Evolutionary conservation across 768 basidiomycete genomes (phyloP).

Genomic region (Baorangia bicolor): DNA sequence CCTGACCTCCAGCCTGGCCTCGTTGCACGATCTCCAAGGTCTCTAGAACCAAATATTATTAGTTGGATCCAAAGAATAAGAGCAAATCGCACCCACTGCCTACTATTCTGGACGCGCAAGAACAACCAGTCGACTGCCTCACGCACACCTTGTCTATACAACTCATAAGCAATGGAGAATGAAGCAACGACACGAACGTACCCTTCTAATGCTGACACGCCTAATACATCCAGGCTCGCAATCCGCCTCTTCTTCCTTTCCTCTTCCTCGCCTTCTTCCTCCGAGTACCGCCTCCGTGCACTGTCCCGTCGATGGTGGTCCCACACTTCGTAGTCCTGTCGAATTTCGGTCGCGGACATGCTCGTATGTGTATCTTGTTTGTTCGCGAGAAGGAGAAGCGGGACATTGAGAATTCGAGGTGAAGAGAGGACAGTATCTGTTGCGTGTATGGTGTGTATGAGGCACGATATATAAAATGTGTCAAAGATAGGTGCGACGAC

Average conservation of each 20-base stretch:
- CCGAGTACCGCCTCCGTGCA: slow-evolving; percentile 53
- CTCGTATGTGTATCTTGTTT: slow-evolving; percentile 87
- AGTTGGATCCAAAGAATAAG: not conserved
- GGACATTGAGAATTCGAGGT: slow-evolving; percentile 87
- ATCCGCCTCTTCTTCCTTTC: slow-evolving; percentile 51
- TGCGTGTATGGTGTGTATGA: not conserved
- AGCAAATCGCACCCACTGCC: slow-evolving; percentile 43
- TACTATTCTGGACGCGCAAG: slow-evolving; percentile 87
- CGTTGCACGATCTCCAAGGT: slow-evolving; percentile 16
- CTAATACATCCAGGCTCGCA: slow-evolving; percentile 85
- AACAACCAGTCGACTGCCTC: slow-evolving; percentile 95
- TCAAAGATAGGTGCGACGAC: not conserved
- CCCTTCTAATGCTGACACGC: slow-evolving; percentile 90
- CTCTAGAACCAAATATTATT: slow-evolving; percentile 4
- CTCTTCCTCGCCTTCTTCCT: slow-evolving; percentile 45
- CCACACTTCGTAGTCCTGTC: slow-evolving; percentile 88
- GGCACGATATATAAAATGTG: too few relatives aligned
- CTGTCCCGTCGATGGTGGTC: slow-evolving; percentile 73
- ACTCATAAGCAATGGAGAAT: not conserved
- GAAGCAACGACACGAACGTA: slow-evolving; percentile 33
- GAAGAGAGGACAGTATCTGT: slow-evolving; percentile 83
- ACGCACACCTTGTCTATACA: slow-evolving; percentile 75
- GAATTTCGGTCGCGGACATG: slow-evolving; percentile 86
- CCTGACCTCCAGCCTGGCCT: slow-evolving; percentile 11
- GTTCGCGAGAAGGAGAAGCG: slow-evolving; percentile 90